Evolutionary conservation across 1,284 basidiomycete genomes (phyloP).

Genomic region (Trametes sp.): DNA sequence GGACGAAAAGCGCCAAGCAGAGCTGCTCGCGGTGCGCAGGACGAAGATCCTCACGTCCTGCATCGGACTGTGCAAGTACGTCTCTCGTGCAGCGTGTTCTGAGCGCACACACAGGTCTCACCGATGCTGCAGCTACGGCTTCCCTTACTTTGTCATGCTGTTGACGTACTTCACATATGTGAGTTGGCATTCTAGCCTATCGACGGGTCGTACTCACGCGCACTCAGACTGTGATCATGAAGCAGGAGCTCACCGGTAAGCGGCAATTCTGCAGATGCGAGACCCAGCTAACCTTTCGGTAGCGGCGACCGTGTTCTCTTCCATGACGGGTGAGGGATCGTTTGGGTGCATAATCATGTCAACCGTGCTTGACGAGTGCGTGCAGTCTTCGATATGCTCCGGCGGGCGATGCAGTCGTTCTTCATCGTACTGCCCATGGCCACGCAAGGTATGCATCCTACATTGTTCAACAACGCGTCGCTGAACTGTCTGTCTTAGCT

Average conservation of each 20-base stretch:
- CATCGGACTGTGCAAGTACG: conserved; percentile 24
- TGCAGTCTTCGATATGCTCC: conserved; percentile 47
- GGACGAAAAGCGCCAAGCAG: conserved; percentile 58
- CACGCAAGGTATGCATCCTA: not conserved
- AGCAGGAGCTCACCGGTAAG: conserved; percentile 42
- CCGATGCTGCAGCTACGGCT: conserved; percentile 52
- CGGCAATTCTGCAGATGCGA: not conserved
- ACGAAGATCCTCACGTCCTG: conserved; percentile 23
- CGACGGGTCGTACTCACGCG: not conserved
- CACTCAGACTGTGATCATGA: conserved; percentile 45
- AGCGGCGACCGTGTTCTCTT: conserved; percentile 51
- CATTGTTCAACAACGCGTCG: not conserved
- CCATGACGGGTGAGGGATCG: conserved; percentile 47
- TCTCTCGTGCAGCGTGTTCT: not conserved
- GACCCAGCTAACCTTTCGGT: conserved; percentile 24
- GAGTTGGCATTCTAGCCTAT: conserved; percentile 15
- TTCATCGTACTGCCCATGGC: conserved; percentile 39
- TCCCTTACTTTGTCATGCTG: conserved; percentile 73
- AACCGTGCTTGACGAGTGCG: too few species aligned
- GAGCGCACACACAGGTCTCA: not conserved
- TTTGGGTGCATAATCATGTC: conserved; percentile 2
- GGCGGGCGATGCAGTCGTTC: conserved; percentile 41
- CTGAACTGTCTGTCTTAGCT: not conserved
- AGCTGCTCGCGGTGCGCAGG: conserved; percentile 57
- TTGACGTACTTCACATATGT: conserved; percentile 70